Evolutionary conservation across 441 rosid genomes (phyloP), one percentile per base, ranked within the genome.

Genomic region (Pelargonium citronellum): DNA sequence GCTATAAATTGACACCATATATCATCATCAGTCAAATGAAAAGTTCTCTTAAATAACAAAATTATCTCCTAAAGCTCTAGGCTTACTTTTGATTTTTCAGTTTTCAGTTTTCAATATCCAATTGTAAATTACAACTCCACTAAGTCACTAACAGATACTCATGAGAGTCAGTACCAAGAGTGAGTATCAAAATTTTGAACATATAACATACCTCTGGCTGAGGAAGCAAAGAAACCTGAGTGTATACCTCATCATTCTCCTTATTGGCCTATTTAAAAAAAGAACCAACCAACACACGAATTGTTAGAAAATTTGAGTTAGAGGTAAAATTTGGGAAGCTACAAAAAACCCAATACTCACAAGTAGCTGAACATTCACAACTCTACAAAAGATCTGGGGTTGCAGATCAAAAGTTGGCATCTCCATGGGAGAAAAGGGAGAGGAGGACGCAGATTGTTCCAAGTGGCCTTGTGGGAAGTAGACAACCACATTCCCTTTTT

Each of bases 231-330:
- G 85, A 68, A 69, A 93, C 83, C 77, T 88, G 92, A 57, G 96
- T 86, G 69, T 87, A 93, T 71, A 93, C 98, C 81, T 93, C 98
- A 82, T 93, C 98, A 78, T 87, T 89, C 84, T 87, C 98, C 83
- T 85, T 89, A 70, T 93, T 89, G 67, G 97, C 97, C 98, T 93
- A 75, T 61, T 67, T 22, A 60, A 55, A 24, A 37, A 73, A 24
- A 10, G 66, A 68, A 63, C 39, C 44, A 57, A 67, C 30, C 73
- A 30, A 30, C 17, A 67, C 67, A 68, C 74, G 66, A 24, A 80
- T 71, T 0, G 17, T 61, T 8, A 8, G 66, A 34, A 71, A 37
- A 66, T 65, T 65, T 19, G 17, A 47, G 72, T 30, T 44, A 61
- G 43, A 47, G 6, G 16, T 20, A 63, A 13, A 65, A 55, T 58